phyloP scores from a whole-genome alignment of 2,329 filamentous ascomycete species.

The Trematosphaeria pertusa region DNA sequence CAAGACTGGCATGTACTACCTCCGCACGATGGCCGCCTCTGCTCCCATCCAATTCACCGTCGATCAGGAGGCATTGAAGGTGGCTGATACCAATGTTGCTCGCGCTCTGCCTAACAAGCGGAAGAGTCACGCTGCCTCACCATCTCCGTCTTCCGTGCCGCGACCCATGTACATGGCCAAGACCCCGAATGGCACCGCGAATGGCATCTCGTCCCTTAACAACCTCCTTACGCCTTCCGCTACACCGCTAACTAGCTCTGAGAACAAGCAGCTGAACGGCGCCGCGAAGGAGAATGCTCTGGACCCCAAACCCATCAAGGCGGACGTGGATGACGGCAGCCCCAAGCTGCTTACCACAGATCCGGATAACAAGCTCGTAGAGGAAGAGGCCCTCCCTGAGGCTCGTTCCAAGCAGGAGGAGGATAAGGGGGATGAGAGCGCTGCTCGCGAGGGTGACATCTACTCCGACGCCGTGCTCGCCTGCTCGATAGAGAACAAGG shows the following conservation, averaged over 20 bases:
- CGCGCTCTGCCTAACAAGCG: slow-evolving; percentile 72
- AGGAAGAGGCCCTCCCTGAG: slow-evolving; percentile 65
- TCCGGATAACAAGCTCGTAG: slow-evolving; percentile 65
- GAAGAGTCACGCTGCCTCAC: slow-evolving; percentile 58
- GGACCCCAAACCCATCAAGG: slow-evolving; percentile 74
- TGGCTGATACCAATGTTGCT: slow-evolving; percentile 80
- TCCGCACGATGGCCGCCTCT: slow-evolving; percentile 95
- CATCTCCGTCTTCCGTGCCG: slow-evolving; percentile 66
- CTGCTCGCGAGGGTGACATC: slow-evolving; percentile 85
- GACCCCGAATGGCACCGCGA: slow-evolving; percentile 51
- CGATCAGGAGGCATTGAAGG: slow-evolving; percentile 91
- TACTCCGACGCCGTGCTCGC: slow-evolving; percentile 91
- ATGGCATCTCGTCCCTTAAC: slow-evolving; percentile 52
- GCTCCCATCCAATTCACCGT: slow-evolving; percentile 99
- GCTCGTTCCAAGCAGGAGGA: slow-evolving; percentile 71
- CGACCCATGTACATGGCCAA: slow-evolving; percentile 71
- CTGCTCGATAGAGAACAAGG: slow-evolving; percentile 97
- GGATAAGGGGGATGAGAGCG: slow-evolving; percentile 73
- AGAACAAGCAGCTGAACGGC: slow-evolving; percentile 50
- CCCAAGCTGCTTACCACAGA: slow-evolving; percentile 80
- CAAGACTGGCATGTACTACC: slow-evolving; percentile 99
- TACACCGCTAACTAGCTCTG: slow-evolving; percentile 66
- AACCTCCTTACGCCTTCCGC: slow-evolving; percentile 73
- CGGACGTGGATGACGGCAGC: slow-evolving; percentile 77
- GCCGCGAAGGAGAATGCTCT: slow-evolving; percentile 62